Evolutionary conservation across 1,284 basidiomycete species (phyloP).

Genomic region (Fomes fomentarius): DNA sequence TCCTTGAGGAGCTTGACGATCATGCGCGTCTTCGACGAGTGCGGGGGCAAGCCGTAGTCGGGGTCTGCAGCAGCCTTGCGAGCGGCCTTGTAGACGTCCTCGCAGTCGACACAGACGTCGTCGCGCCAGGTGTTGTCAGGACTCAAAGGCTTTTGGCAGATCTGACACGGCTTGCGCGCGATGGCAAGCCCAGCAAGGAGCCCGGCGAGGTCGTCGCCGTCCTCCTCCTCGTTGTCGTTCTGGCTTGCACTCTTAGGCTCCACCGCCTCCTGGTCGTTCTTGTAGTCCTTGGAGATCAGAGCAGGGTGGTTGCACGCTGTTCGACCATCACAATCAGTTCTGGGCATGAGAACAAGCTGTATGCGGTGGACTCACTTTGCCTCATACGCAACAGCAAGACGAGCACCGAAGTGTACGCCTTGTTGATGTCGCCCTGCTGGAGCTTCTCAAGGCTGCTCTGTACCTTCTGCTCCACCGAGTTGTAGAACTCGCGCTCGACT

Average conservation of each 20-base stretch:
- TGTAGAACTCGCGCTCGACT: slow-evolving; percentile 85
- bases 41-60: slow-evolving; percentile 50
- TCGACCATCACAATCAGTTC: background rate
- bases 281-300: slow-evolving; percentile 77
- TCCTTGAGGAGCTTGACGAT: slow-evolving; percentile 74
- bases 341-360: background rate
- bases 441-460: slow-evolving; percentile 74
- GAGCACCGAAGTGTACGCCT: slow-evolving; percentile 85
- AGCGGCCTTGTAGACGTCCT: slow-evolving; percentile 49
- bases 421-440: slow-evolving; percentile 56
- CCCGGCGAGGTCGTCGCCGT: slow-evolving; percentile 75
- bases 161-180: slow-evolving; percentile 62
- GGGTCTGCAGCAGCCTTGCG: slow-evolving; percentile 31
- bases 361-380: slow-evolving; percentile 65
- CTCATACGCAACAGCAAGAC: slow-evolving; percentile 84
- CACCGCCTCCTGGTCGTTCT: slow-evolving; percentile 71
- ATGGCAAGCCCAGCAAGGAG: slow-evolving; percentile 77
- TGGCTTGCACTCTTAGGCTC: slow-evolving; percentile 62
- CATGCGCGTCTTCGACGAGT: slow-evolving; percentile 89
- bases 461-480: slow-evolving; percentile 77
- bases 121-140: slow-evolving; percentile 40
- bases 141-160: slow-evolving; percentile 65
- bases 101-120: slow-evolving; percentile 63
- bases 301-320: slow-evolving; percentile 89
- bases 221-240: slow-evolving; percentile 52